Base-by-base conservation (phyloP, 2,329 filamentous ascomycete genomes). In the Podosphaera fusca region DNA sequence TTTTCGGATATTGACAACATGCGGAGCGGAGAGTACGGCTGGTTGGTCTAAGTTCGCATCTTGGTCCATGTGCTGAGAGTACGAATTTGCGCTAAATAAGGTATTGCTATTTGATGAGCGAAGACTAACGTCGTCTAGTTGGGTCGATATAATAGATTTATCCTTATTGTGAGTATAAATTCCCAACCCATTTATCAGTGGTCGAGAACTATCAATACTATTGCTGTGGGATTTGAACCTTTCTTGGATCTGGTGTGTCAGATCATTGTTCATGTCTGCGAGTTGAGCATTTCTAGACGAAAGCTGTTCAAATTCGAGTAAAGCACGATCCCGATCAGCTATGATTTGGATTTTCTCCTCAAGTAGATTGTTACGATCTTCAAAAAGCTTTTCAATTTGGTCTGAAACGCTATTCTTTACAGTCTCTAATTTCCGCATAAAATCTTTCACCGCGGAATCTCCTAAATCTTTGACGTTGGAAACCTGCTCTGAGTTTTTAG, bases 201-300 rank as follows among this genome's bases (percentile, higher is more conserved):
- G 67, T 59, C 70, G 68, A 53, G 62, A 72, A 63, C 67, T 68
- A 60, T 75, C 70, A 55, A 70, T 57, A 59, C 63, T 76, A 59
- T 72, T 72, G 57, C 77, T 82, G 66, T 84, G 88, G 51, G 81
- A 82, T 72, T 94, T 94, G 74, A 95, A 94, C 35, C 88, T 79
- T 65, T 85, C 87, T 68, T 96, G 90, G 59, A 96, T 95, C 67
- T 89, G 87, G 65, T 94, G 86, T 3, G 94, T 89, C 57, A 98
- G 75, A 67, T 95, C 87, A 64, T 95, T 94, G 72, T 98, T 96
- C 75, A 96, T 81, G 65, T 95, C 87, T 34, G 87, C 84, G 59
- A 98, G 76, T 71, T 96, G 90, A 0, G 86, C 84, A 67, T 98
- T 98, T 75, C 95, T 95, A 58, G 83, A 84, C 9, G 87, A 94